Evolutionary conservation across 2,329 filamentous ascomycete species (phyloP).

Genomic region (Penicillium hesseltinei): DNA sequence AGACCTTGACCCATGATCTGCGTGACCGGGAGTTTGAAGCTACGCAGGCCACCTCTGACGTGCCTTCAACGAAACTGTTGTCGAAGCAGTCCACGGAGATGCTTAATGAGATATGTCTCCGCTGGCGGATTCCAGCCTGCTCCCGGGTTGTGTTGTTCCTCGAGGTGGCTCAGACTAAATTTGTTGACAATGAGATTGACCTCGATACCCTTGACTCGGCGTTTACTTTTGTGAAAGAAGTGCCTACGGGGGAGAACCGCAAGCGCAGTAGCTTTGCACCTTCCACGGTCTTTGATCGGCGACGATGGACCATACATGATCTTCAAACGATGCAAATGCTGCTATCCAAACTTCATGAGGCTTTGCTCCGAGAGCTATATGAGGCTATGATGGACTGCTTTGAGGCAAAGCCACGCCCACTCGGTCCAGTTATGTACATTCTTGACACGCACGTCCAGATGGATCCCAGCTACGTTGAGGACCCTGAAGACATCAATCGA

Average conservation of each 20-base stretch:
- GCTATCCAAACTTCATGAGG: constrained; percentile 73
- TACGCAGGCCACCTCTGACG: constrained; percentile 49
- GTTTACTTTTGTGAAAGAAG: constrained; percentile 77
- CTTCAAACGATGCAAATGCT: constrained; percentile 70
- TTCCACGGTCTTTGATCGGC: constrained; percentile 55
- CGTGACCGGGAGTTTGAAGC: constrained; percentile 54
- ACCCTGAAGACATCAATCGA: constrained; percentile 66
- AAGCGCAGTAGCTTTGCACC: constrained; percentile 51
- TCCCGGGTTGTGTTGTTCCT: constrained; percentile 77
- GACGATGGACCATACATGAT: constrained; percentile 69
- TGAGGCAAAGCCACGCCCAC: constrained; percentile 78
- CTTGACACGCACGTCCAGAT: constrained; percentile 77
- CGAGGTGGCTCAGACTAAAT: constrained; percentile 82
- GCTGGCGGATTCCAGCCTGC: constrained; percentile 86
- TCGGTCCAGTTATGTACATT: constrained; percentile 76
- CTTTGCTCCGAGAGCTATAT: constrained; percentile 81
- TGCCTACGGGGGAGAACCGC: constrained; percentile 61
- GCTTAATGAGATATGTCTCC: constrained; percentile 76
- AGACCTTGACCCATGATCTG: constrained; percentile 66
- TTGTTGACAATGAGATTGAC: constrained; percentile 75
- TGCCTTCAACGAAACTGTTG: constrained; percentile 53
- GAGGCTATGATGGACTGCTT: constrained; percentile 85
- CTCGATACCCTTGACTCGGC: constrained; percentile 79
- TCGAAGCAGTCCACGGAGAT: constrained; percentile 80
- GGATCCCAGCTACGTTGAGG: constrained; percentile 72